Evolutionary conservation across 75 land plant species (phyloP).

Genomic region (Sequoia sempervirens): DNA sequence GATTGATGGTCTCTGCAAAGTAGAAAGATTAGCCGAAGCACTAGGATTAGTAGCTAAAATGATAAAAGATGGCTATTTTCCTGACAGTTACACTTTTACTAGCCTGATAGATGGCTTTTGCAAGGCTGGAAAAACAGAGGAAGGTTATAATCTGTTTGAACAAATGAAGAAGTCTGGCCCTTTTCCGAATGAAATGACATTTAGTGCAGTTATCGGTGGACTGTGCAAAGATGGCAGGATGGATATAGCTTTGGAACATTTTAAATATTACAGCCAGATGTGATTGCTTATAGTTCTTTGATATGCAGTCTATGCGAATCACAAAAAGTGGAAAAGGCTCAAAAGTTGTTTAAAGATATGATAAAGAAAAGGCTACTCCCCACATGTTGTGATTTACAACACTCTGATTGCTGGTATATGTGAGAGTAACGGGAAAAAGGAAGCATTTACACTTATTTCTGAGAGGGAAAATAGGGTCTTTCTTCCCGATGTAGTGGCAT

Average conservation of each 20-base stretch:
- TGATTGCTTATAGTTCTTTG: too few species aligned
- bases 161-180: neutral
- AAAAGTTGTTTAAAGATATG: too few species aligned
- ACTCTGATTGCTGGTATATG: too few species aligned
- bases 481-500: conserved; percentile 36
- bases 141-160: conserved; percentile 7
- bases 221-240: conserved; percentile 33
- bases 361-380: too few species aligned
- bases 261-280: neutral
- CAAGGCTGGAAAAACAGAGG: conserved; percentile 9
- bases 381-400: too few species aligned
- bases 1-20: conserved; percentile 3
- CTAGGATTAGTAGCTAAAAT: neutral
- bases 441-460: too few species aligned
- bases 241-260: conserved; percentile 7
- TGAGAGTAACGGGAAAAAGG: too few species aligned
- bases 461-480: conserved; percentile 33
- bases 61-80: neutral
- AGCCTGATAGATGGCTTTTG: conserved; percentile 9
- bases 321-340: too few species aligned
- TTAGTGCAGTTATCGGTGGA: conserved; percentile 1
- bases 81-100: conserved; percentile 4
- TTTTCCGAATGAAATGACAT: conserved; percentile 6
- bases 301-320: too few species aligned
- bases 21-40: neutral